These are phyloP conservation scores for Hypoxylon sp. DNA, from an alignment of 2,329 filamentous ascomycete genomes.

Conservation along the genomic window DNA sequence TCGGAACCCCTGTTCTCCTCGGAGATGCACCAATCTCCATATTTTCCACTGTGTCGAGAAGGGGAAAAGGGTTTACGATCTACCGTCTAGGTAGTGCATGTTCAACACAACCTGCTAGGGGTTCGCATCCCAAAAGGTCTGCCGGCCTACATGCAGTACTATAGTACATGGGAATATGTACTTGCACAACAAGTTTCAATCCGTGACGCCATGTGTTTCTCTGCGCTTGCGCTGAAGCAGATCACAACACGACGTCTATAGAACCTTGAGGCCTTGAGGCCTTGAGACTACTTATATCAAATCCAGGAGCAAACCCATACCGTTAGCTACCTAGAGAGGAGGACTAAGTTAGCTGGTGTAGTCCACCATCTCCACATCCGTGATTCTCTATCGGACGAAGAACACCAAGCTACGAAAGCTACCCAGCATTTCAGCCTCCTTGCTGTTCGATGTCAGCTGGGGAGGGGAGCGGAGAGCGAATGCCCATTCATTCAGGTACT, in stretches of 20 bases:
- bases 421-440: conserved; percentile 18
- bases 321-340: too few relatives aligned
- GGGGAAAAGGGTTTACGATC: conserved; percentile 36
- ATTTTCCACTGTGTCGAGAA: conserved; percentile 24
- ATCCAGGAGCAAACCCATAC: not conserved
- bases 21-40: conserved; percentile 46
- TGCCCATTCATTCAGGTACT: conserved; percentile 13
- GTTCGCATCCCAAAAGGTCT: conserved; percentile 35
- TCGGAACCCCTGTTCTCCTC: conserved; percentile 38
- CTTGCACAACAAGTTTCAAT: conserved; percentile 20
- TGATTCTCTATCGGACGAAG: not conserved
- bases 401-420: too few relatives aligned
- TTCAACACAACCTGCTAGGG: conserved; percentile 13
- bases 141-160: conserved; percentile 33
- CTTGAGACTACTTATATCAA: conserved; percentile 6
- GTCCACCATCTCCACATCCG: too few relatives aligned
- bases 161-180: conserved; percentile 21
- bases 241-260: conserved; percentile 9
- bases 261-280: too few relatives aligned
- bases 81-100: not conserved
- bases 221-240: conserved; percentile 10
- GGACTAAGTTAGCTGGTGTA: too few relatives aligned
- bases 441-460: conserved; percentile 16
- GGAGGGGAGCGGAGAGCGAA: conserved; percentile 9
- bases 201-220: conserved; percentile 27